These are phyloP conservation scores for Suillus subalutaceus DNA, from an alignment of 768 basidiomycete species.

Conservation along the genomic window DNA sequence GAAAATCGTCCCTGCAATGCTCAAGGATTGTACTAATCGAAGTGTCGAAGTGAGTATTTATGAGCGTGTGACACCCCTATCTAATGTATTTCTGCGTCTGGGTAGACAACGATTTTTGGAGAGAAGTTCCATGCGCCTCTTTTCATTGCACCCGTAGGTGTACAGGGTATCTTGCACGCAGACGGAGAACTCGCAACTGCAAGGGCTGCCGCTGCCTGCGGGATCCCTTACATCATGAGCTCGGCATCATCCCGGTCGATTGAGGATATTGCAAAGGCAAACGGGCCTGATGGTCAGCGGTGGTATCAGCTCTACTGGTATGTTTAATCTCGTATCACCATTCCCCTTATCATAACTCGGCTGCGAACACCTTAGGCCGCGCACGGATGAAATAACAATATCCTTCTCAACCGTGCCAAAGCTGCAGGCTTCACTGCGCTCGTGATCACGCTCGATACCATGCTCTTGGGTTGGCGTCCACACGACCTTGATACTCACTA, in stretches of 20 bases:
- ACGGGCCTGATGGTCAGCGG: constrained; percentile 58
- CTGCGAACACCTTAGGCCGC: constrained; percentile 50
- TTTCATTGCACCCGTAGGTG: constrained; percentile 75
- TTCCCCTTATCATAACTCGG: background rate
- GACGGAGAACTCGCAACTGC: constrained; percentile 77
- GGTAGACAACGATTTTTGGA: constrained; percentile 72
- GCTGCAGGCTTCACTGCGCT: constrained; percentile 67
- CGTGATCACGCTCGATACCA: constrained; percentile 80
- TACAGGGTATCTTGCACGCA: constrained; percentile 71
- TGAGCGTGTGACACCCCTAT: background rate
- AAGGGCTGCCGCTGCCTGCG: constrained; percentile 60
- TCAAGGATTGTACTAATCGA: constrained; percentile 59
- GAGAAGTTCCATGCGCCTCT: constrained; percentile 62
- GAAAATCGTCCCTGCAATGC: constrained; percentile 82
- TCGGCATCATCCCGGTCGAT: constrained; percentile 74
- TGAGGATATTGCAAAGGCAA: constrained; percentile 77
- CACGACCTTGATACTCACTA: constrained; percentile 69
- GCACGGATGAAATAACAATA: constrained; percentile 56
- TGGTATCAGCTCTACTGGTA: constrained; percentile 89
- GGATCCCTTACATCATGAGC: constrained; percentile 74
- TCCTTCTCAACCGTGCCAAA: constrained; percentile 72
- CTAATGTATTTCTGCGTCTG: constrained; percentile 2
- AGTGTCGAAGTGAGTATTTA: constrained; percentile 53
- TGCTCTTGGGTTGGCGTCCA: constrained; percentile 74
- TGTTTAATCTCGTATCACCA: constrained; percentile 14